phyloP scores from a whole-genome alignment of 2,329 filamentous ascomycete species.

The Myotisia sp. region DNA sequence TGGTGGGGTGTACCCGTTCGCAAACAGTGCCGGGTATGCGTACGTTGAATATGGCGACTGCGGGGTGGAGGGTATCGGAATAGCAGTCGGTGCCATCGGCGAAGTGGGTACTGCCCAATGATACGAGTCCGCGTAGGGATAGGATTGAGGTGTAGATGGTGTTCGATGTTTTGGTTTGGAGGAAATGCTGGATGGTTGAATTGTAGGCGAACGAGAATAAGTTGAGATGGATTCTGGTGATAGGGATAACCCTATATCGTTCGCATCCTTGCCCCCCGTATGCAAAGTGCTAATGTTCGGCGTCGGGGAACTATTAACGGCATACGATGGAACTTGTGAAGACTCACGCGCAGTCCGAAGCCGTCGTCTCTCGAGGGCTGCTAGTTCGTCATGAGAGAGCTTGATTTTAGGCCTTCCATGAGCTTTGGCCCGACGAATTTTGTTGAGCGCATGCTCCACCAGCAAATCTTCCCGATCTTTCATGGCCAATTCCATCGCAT shows the following conservation, averaged over 20 bases:
- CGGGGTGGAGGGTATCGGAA: slow-evolving; percentile 10
- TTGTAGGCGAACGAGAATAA: too few species aligned
- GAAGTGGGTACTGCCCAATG: slow-evolving; percentile 28
- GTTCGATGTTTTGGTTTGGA: slow-evolving; percentile 30
- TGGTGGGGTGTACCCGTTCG: background rate
- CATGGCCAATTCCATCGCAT: slow-evolving; percentile 40
- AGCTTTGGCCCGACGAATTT: slow-evolving; percentile 63
- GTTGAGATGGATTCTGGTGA: too few species aligned
- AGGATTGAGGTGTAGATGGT: slow-evolving; percentile 14
- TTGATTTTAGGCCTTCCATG: slow-evolving; percentile 66
- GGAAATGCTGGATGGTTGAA: slow-evolving; percentile 21
- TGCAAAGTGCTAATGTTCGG: slow-evolving; percentile 8
- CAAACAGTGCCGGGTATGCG: slow-evolving; percentile 5
- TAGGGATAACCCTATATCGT: too few species aligned
- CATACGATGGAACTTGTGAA: slow-evolving; percentile 20
- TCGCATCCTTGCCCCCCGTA: too few species aligned
- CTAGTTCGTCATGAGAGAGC: slow-evolving; percentile 65
- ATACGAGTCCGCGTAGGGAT: slow-evolving; percentile 15
- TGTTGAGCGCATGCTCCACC: slow-evolving; percentile 62
- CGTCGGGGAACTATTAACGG: slow-evolving; percentile 9
- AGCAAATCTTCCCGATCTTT: slow-evolving; percentile 59
- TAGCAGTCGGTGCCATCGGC: slow-evolving; percentile 21
- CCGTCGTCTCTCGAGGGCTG: slow-evolving; percentile 59
- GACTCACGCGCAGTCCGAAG: slow-evolving; percentile 34
- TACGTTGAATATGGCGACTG: slow-evolving; percentile 10